A percentile compares a stretch with the other conserved stretches of the same genome.
phyloP scores from a whole-genome alignment of 2,329 filamentous ascomycete species.

The Dothidotthia symphoricarpi region DNA sequence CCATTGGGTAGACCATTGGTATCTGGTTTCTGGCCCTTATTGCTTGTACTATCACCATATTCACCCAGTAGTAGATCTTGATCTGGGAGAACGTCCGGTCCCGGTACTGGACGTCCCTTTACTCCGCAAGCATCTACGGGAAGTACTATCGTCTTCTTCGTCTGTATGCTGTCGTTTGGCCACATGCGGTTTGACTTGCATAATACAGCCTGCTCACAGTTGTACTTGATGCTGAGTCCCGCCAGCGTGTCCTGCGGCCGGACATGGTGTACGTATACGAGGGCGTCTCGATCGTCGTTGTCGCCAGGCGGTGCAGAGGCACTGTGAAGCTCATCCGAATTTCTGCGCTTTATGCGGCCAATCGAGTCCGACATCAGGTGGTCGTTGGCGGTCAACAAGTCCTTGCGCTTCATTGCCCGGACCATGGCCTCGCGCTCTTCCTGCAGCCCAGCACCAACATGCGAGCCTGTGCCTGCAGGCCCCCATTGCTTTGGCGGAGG shows the following conservation, averaged over 20 bases:
- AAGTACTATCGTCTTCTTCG: slow-evolving; percentile 74
- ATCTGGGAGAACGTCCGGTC: slow-evolving; percentile 36
- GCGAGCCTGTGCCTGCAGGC: slow-evolving; percentile 38
- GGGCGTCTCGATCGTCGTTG: slow-evolving; percentile 67
- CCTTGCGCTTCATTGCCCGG: slow-evolving; percentile 51
- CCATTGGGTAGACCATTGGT: slow-evolving; percentile 36
- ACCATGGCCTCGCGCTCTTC: slow-evolving; percentile 50
- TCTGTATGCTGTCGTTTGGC: slow-evolving; percentile 88
- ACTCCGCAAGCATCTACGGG: slow-evolving; percentile 87
- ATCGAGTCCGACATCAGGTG: slow-evolving; percentile 44
- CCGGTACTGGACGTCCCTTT: slow-evolving; percentile 63
- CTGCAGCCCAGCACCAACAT: slow-evolving; percentile 47
- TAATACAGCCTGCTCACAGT: slow-evolving; percentile 78
- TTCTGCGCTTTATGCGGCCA: slow-evolving; percentile 61
- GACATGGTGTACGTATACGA: slow-evolving; percentile 90
- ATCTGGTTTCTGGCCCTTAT: slow-evolving; percentile 13
- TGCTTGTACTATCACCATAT: slow-evolving; percentile 21
- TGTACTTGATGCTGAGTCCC: slow-evolving; percentile 85
- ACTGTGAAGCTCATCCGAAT: slow-evolving; percentile 60
- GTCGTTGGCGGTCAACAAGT: slow-evolving; percentile 47
- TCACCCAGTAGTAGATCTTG: slow-evolving; percentile 41
- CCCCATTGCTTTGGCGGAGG: slow-evolving; percentile 50
- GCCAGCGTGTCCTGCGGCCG: slow-evolving; percentile 81
- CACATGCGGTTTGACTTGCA: slow-evolving; percentile 89
- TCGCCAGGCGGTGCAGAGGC: slow-evolving; percentile 53